phyloP scores from a whole-genome alignment of 2,329 filamentous ascomycete genomes.

The Hypoxylon sp. region DNA sequence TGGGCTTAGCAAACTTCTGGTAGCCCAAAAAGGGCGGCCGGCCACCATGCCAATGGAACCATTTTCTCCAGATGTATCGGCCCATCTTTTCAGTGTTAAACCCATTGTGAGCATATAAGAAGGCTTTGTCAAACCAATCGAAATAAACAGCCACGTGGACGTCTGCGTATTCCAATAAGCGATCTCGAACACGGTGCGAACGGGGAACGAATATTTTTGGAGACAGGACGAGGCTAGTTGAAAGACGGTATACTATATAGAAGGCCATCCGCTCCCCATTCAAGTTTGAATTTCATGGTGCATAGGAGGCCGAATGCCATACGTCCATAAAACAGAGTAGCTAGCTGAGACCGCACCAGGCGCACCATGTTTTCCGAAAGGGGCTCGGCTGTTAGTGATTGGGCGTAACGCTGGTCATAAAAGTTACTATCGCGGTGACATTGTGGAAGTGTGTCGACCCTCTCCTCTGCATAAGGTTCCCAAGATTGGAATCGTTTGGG shows the following conservation, averaged over 20 bases:
- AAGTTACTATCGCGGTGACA: conserved; percentile 4
- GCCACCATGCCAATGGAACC: conserved; percentile 26
- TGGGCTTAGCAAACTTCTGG: conserved; percentile 26
- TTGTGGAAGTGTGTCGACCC: conserved; percentile 12
- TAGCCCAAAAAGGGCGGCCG: conserved; percentile 26
- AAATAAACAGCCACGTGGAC: conserved; percentile 15
- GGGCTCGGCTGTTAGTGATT: conserved; percentile 21
- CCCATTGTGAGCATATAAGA: neutral
- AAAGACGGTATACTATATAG: neutral
- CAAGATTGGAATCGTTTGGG: neutral
- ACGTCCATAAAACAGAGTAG: conserved; percentile 20
- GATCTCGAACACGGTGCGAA: conserved; percentile 6
- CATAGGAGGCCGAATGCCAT: conserved; percentile 5
- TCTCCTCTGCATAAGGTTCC: conserved; percentile 8
- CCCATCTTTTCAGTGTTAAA: conserved; percentile 11
- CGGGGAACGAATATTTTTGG: conserved; percentile 8
- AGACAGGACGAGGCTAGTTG: neutral
- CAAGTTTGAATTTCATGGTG: neutral
- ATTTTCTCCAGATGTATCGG: conserved; percentile 28
- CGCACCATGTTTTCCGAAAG: conserved; percentile 15
- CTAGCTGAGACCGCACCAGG: conserved; percentile 19
- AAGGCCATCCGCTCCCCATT: neutral
- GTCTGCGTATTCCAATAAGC: conserved; percentile 21
- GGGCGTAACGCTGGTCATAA: conserved; percentile 26
- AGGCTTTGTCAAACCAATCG: conserved; percentile 3